These are phyloP conservation scores for Albugo laibachii DNA, from an alignment of 352 stramenopile genomes.

Conservation along the genomic window DNA sequence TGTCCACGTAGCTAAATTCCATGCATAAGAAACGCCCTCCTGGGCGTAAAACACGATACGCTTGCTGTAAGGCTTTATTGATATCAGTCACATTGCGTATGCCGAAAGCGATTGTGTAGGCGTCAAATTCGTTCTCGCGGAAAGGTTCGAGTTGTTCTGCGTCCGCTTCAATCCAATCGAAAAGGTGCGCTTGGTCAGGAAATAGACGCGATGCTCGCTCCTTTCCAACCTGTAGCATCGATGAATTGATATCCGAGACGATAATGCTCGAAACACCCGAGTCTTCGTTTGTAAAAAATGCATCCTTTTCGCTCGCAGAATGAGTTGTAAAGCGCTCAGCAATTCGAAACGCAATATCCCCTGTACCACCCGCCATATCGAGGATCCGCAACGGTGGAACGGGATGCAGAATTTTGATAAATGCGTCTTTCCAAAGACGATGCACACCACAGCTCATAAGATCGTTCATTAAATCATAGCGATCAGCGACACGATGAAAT, in stretches of 20 bases:
- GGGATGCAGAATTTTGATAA: slow-evolving; percentile 76
- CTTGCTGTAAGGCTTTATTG: slow-evolving; percentile 87
- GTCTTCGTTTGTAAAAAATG: slow-evolving; percentile 9
- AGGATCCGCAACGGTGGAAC: slow-evolving; percentile 64
- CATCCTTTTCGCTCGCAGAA: not conserved
- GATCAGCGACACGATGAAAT: slow-evolving; percentile 91
- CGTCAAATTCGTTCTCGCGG: slow-evolving; percentile 89
- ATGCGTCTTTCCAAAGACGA: slow-evolving; percentile 94
- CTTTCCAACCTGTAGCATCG: slow-evolving; percentile 95
- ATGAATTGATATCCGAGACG: slow-evolving; percentile 97
- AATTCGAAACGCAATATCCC: slow-evolving; percentile 97
- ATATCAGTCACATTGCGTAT: slow-evolving; percentile 98
- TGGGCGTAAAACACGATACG: slow-evolving; percentile 89
- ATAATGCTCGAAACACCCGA: slow-evolving; percentile 67
- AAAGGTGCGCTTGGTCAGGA: slow-evolving; percentile 26
- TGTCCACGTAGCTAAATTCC: slow-evolving; percentile 92
- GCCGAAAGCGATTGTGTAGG: slow-evolving; percentile 99
- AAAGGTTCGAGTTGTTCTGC: slow-evolving; percentile 89
- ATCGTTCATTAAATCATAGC: slow-evolving; percentile 99
- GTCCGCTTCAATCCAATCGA: slow-evolving; percentile 89
- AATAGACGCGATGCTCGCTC: slow-evolving; percentile 67
- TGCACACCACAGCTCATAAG: slow-evolving; percentile 95
- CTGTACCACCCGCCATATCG: slow-evolving; percentile 97
- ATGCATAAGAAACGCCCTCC: slow-evolving; percentile 96
- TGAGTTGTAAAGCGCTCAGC: slow-evolving; percentile 32